These are phyloP conservation scores for Suhomyces sp. DNA, from an alignment of 805 yeast species.

Conservation along the genomic window DNA sequence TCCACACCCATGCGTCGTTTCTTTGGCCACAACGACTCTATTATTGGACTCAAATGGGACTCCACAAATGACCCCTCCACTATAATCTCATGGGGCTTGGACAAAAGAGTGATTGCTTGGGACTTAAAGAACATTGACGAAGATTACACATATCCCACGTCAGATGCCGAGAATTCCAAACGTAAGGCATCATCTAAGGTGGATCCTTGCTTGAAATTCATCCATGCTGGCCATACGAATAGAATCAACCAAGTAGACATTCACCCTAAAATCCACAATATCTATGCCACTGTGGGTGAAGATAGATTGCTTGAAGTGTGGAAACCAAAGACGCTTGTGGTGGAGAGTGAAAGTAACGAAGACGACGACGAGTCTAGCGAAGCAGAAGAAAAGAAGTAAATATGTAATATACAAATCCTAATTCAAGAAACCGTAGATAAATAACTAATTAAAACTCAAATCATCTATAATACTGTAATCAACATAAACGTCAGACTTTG, in stretches of 20 bases:
- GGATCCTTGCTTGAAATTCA: slow-evolving; percentile 74
- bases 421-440: background rate
- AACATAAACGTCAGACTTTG: background rate
- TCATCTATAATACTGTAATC: background rate
- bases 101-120: slow-evolving; percentile 74
- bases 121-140: slow-evolving; percentile 59
- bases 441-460: too few species aligned
- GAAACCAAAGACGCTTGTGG: slow-evolving; percentile 56
- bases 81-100: slow-evolving; percentile 59
- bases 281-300: slow-evolving; percentile 67
- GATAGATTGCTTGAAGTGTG: slow-evolving; percentile 75
- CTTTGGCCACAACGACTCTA: slow-evolving; percentile 57
- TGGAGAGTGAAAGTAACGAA: slow-evolving; percentile 27
- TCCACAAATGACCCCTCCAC: slow-evolving; percentile 46
- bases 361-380: slow-evolving; percentile 25
- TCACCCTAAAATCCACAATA: slow-evolving; percentile 57
- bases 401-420: background rate
- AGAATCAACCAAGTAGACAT: slow-evolving; percentile 65
- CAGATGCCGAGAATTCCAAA: slow-evolving; percentile 41
- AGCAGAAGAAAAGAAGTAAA: slow-evolving; percentile 4
- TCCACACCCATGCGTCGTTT: slow-evolving; percentile 57
- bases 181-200: slow-evolving; percentile 48
- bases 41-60: slow-evolving; percentile 46
- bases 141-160: slow-evolving; percentile 41
- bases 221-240: slow-evolving; percentile 86